These are phyloP conservation scores for Ascochyta lentis DNA, from an alignment of 2,329 filamentous ascomycete species.

Conservation along the genomic window DNA sequence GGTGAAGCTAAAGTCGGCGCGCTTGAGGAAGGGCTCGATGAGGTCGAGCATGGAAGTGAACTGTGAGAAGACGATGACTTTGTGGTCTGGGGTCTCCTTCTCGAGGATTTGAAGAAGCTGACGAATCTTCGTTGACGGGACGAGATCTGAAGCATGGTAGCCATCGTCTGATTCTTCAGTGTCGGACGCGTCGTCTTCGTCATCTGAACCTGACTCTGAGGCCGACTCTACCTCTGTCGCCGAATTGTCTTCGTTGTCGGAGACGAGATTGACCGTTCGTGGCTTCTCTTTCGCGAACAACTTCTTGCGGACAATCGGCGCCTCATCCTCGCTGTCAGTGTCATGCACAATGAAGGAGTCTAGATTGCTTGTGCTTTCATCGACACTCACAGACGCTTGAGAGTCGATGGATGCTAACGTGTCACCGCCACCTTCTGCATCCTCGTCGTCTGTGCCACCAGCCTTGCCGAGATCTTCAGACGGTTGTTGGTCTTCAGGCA, in stretches of 20 bases:
- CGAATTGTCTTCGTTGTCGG: constrained; percentile 50
- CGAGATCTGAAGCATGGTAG: constrained; percentile 56
- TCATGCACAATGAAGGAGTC: constrained; percentile 49
- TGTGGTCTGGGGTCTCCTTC: constrained; percentile 80
- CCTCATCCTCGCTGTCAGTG: constrained; percentile 50
- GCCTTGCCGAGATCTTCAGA: constrained; percentile 72
- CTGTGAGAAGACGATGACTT: constrained; percentile 98
- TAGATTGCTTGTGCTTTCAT: constrained; percentile 48
- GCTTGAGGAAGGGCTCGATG: constrained; percentile 85
- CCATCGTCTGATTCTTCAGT: constrained; percentile 49
- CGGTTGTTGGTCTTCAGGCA: constrained; percentile 70
- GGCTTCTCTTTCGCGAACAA: constrained; percentile 45
- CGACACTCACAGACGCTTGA: constrained; percentile 66
- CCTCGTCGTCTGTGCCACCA: constrained; percentile 85
- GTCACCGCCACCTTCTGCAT: constrained; percentile 86
- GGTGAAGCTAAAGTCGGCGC: constrained; percentile 77
- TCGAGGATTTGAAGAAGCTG: constrained; percentile 82
- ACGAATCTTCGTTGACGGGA: constrained; percentile 88
- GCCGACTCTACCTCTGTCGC: constrained; percentile 52
- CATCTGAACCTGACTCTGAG: constrained; percentile 49
- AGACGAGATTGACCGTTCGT: constrained; percentile 63
- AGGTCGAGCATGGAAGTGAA: constrained; percentile 99
- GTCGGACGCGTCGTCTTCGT: constrained; percentile 52
- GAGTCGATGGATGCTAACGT: constrained; percentile 77
- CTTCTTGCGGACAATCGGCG: constrained; percentile 35